Conservation (phyloP, 2,329 filamentous ascomycete species). For the Epichloe brachyelytri region DNA sequence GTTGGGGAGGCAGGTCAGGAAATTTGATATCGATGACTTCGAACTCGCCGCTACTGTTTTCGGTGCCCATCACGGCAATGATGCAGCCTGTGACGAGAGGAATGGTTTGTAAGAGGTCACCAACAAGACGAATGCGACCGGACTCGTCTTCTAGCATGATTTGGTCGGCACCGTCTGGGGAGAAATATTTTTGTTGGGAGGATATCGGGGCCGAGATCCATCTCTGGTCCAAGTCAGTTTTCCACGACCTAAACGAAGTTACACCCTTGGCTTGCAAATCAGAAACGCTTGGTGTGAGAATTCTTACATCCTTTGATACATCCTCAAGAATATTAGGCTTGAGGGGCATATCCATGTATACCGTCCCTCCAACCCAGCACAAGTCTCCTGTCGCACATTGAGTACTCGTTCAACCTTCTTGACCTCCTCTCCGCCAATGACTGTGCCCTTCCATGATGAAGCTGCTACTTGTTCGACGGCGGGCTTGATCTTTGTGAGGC, state of each 20-base stretch:
- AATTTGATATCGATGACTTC: slow-evolving; percentile 85
- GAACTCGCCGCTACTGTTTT: slow-evolving; percentile 84
- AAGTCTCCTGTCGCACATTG: slow-evolving; percentile 87
- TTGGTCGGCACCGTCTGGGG: slow-evolving; percentile 44
- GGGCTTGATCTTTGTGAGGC: slow-evolving; percentile 77
- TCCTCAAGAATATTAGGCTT: slow-evolving; percentile 96
- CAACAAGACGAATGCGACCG: slow-evolving; percentile 69
- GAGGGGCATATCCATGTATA: slow-evolving; percentile 93
- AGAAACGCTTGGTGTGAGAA: too few relatives aligned
- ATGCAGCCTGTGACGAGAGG: slow-evolving; percentile 87
- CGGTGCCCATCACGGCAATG: slow-evolving; percentile 86
- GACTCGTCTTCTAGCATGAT: slow-evolving; percentile 94
- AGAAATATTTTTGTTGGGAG: slow-evolving; percentile 63
- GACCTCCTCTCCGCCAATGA: slow-evolving; percentile 65
- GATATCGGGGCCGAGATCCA: slow-evolving; percentile 77
- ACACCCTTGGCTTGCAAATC: too few relatives aligned
- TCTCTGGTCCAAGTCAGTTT: slow-evolving; percentile 37
- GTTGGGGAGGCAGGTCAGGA: slow-evolving; percentile 74
- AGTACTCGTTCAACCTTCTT: slow-evolving; percentile 74
- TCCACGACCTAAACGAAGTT: too few relatives aligned
- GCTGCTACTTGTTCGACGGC: slow-evolving; percentile 61
- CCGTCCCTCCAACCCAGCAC: slow-evolving; percentile 88
- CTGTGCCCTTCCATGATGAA: slow-evolving; percentile 64
- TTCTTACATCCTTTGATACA: slow-evolving; percentile 72
- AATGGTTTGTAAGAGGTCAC: slow-evolving; percentile 51